Evolutionary conservation across 768 basidiomycete genomes (phyloP), one percentile per base, ranked within the genome.

Genomic region (Calocera viscosa): DNA sequence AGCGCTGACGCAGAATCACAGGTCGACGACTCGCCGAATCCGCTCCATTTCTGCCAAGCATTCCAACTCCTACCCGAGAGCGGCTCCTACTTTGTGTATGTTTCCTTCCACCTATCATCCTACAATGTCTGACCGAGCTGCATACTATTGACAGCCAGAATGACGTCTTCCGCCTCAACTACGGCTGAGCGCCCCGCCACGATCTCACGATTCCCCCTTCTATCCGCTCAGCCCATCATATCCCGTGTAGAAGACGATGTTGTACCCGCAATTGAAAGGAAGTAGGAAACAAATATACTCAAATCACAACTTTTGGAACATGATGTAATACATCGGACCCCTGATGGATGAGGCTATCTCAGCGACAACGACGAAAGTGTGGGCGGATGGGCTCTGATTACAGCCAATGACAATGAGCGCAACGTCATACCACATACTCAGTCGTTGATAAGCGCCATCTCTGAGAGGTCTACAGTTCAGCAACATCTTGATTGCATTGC

Each of bases 121-220:
- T 60, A 28, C 41, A 34, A 19, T 64, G 2, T 22, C 33, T 33
- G n/a, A 26, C 68, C 65, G 30, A 28, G 39, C 63, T 69, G 39
- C 66, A 49, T 17, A 34, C 68, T n/a, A n/a, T n/a, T n/a, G 49
- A 0, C 70, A 91, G 90, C 66, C 79, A 82, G 73, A 95, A 95
- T 76, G 91, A 94, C 75, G 86, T 94, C 68, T 94, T 96, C 89
- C 89, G 91, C 69, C 86, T 93, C 77, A 91, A 91, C 79, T 83
- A 85, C 74, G 88, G 84, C 70, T 80, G 74, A 74, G 35, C 33
- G 12, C 34, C 24, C 39, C 2, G 22, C n/a, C 43, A 28, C 53
- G 19, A 60, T 60, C 53, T 60, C 26, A 60, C 26, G 30, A 8
- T 19, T 26, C 53, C 14, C 30, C 22, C 53, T 32, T 32, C 53